Conservation (phyloP, 2,329 filamentous ascomycete species). For the Fusarium heterosporum region DNA sequence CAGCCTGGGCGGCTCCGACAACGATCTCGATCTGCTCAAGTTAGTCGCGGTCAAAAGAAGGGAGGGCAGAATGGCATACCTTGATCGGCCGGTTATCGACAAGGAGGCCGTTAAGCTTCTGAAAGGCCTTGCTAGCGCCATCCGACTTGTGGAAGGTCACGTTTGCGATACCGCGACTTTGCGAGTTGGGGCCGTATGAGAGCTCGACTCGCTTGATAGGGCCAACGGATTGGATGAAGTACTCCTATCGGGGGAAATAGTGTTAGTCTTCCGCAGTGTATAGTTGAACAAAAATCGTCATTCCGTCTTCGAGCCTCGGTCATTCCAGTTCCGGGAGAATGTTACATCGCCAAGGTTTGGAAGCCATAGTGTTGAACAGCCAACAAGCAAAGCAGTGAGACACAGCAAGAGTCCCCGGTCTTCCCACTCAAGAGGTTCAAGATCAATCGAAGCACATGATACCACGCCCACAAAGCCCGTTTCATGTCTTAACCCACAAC, state of each 20-base stretch:
- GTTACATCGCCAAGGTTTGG: slow-evolving; percentile 40
- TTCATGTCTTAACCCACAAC: slow-evolving; percentile 35
- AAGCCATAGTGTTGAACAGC: slow-evolving; percentile 32
- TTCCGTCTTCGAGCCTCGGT: slow-evolving; percentile 50
- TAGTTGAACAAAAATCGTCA: slow-evolving; percentile 45
- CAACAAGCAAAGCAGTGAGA: slow-evolving; percentile 51
- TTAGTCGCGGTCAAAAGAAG: slow-evolving; percentile 38
- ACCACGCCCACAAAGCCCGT: slow-evolving; percentile 23
- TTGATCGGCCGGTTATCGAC: slow-evolving; percentile 93
- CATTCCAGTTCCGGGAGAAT: slow-evolving; percentile 48
- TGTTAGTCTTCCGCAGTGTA: slow-evolving; percentile 71
- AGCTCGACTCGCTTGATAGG: slow-evolving; percentile 91
- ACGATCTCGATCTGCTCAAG: slow-evolving; percentile 84
- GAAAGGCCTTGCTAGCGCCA: slow-evolving; percentile 85
- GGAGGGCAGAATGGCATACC: slow-evolving; percentile 59
- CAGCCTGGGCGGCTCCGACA: slow-evolving; percentile 78
- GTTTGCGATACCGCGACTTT: slow-evolving; percentile 91
- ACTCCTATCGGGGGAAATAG: slow-evolving; percentile 81
- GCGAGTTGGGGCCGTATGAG: slow-evolving; percentile 91
- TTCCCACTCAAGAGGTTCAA: slow-evolving; percentile 7
- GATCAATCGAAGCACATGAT: slow-evolving; percentile 15
- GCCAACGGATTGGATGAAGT: slow-evolving; percentile 89
- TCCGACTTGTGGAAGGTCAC: slow-evolving; percentile 86
- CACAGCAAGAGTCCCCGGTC: slow-evolving; percentile 26
- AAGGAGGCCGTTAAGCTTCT: slow-evolving; percentile 86